phyloP scores from a whole-genome alignment of 495 filamentous ascomycete genomes.

The Sordaria brevicollis region DNA sequence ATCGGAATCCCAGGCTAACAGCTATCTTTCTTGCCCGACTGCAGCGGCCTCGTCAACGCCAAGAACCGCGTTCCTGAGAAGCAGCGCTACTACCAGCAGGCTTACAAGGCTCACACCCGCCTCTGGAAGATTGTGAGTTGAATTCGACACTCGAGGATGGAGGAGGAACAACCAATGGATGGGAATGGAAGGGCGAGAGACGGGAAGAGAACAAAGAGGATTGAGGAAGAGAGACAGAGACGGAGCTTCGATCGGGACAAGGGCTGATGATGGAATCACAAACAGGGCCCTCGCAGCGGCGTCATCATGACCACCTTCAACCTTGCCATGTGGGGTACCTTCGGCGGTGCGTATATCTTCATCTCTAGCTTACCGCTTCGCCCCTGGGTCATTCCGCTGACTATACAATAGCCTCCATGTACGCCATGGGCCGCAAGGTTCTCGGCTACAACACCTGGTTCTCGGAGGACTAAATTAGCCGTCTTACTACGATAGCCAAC shows the following conservation, averaged over 20 bases:
- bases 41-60: constrained; percentile 58
- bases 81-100: constrained; percentile 72
- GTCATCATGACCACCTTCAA: constrained; percentile 67
- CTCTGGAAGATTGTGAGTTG: constrained; percentile 78
- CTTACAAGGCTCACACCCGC: constrained; percentile 59
- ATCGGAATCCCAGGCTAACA: constrained; percentile 5
- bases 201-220: background rate
- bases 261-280: constrained; percentile 20
- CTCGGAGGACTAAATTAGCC: constrained; percentile 44
- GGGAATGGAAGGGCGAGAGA: background rate
- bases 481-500: background rate
- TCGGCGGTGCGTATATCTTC: constrained; percentile 29
- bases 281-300: constrained; percentile 51
- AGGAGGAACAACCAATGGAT: background rate
- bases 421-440: constrained; percentile 45
- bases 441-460: constrained; percentile 86
- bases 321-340: constrained; percentile 52
- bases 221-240: background rate
- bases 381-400: constrained; percentile 25
- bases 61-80: constrained; percentile 77
- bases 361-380: constrained; percentile 8
- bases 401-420: constrained; percentile 47
- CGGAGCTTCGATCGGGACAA: background rate
- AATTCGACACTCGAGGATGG: background rate
- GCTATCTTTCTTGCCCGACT: background rate